Evolutionary conservation across 2,329 filamentous ascomycete genomes (phyloP), one percentile per base, ranked within the genome.

Genomic region (Claviceps sp.): DNA sequence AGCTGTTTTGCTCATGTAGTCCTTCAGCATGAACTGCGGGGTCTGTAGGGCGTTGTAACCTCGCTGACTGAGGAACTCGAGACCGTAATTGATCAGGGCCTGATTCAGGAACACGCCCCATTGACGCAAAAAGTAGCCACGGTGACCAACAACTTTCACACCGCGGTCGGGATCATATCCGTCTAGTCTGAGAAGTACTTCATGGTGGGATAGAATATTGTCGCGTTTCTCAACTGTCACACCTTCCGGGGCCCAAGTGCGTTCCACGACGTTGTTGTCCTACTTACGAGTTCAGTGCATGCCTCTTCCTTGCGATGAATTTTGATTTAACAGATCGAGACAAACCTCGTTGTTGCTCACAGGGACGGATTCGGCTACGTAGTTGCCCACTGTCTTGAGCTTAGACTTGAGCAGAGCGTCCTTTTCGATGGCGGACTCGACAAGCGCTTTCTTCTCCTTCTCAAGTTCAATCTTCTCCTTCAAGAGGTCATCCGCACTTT

Each of bases 1-100:
- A 2, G 93, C 93, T 0, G 93, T 98, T 76, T 97, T 97, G 55
- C 86, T 90, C 93, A 98, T 98, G 67, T 88, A 85, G 49, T 95
- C 87, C 68, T 87, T 86, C 56, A 91, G 79, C 87, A 97, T 95
- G 75, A 98, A 94, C 64, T 88, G 89, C 1, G 90, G 90, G 1
- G 91, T 85, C 64, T 93, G 87, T 58, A 91, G 81, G 7, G 87
- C 84, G 34, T 78, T 88, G 70, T 89, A 95, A 52, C 86, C 89
- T 68, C 84, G 86, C 61, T 79, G 75, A 67, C 81, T 81, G 52
- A 97, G 81, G 67, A 95, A 97, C 63, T 95, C 85, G 47, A 96
- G 75, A 50, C 90, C 91, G 65, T 97, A 98, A 72, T 95, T 95
- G 69, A 96, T 84, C 50, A 98, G 77, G 1, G 93, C 93, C 65